phyloP scores from a whole-genome alignment of 306 rosid genomes.

The Prosopis cineraria region DNA sequence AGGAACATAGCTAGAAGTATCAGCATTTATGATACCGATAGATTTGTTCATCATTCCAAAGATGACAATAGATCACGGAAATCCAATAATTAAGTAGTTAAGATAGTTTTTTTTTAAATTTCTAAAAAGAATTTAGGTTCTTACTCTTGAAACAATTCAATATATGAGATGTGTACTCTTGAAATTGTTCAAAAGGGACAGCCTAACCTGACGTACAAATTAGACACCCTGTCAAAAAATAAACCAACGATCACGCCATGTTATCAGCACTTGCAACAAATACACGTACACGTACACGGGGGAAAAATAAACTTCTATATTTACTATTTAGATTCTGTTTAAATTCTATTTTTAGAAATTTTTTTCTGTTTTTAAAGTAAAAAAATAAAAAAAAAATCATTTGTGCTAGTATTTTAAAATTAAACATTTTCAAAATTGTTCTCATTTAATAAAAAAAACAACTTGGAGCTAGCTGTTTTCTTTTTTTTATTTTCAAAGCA shows the following conservation, averaged over 20 bases:
- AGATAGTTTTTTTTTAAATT: not conserved
- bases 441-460: no score
- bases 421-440: no score
- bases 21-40: not conserved
- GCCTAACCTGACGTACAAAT: not conserved
- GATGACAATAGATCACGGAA: not conserved
- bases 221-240: not conserved
- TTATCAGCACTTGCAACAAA: constrained; percentile 13
- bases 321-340: no score
- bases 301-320: no score
- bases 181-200: not conserved
- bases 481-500: no score
- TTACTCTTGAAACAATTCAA: no score
- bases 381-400: no score
- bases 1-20: not conserved
- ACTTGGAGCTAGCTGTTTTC: no score
- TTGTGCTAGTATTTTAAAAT: no score
- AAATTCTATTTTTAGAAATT: no score
- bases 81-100: not conserved
- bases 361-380: no score
- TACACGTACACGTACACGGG: no score
- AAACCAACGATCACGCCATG: not conserved
- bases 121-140: not conserved
- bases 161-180: not conserved
- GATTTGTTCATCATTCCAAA: not conserved